Conservation (phyloP, 2,329 filamentous ascomycete genomes). For the Alternaria sp. region DNA sequence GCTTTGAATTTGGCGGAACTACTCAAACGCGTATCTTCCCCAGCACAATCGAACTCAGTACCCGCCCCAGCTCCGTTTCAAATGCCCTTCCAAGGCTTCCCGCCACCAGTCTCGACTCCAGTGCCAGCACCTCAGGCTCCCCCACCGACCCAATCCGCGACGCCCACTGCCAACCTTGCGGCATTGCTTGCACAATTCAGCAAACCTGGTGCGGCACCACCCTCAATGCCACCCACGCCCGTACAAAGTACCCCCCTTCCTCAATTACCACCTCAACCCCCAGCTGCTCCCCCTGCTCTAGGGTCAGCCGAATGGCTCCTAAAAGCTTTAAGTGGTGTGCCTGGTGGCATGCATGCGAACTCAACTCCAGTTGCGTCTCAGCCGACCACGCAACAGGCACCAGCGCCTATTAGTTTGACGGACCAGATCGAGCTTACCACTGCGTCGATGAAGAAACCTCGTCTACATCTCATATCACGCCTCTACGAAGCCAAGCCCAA, state of each 20-base stretch:
- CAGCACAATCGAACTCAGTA: constrained; percentile 33
- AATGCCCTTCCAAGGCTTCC: constrained; percentile 38
- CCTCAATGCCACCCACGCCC: constrained; percentile 25
- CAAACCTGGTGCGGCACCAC: constrained; percentile 32
- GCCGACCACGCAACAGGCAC: constrained; percentile 38
- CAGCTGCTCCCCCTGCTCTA: constrained; percentile 21
- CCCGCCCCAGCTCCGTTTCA: constrained; percentile 38
- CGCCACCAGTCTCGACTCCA: constrained; percentile 32
- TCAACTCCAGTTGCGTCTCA: constrained; percentile 35
- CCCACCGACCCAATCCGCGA: constrained; percentile 36
- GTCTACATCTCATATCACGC: constrained; percentile 74
- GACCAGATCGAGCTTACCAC: constrained; percentile 69
- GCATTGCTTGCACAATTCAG: constrained; percentile 44
- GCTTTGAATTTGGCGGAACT: constrained; percentile 41
- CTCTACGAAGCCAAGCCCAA: constrained; percentile 85
- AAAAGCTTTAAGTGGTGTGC: constrained; percentile 41
- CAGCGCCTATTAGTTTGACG: constrained; percentile 48
- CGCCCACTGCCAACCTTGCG: constrained; percentile 42
- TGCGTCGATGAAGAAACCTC: constrained; percentile 76
- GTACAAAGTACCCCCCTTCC: constrained; percentile 26
- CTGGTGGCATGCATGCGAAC: constrained; percentile 38
- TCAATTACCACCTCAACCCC: constrained; percentile 29
- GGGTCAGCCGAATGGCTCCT: constrained; percentile 43
- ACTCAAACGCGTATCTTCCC: constrained; percentile 40
- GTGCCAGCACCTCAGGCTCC: constrained; percentile 30